Evolutionary conservation across 179 eudicot species (phyloP), one percentile per base, ranked within the genome.

Genomic region (Drosera spatulata): DNA sequence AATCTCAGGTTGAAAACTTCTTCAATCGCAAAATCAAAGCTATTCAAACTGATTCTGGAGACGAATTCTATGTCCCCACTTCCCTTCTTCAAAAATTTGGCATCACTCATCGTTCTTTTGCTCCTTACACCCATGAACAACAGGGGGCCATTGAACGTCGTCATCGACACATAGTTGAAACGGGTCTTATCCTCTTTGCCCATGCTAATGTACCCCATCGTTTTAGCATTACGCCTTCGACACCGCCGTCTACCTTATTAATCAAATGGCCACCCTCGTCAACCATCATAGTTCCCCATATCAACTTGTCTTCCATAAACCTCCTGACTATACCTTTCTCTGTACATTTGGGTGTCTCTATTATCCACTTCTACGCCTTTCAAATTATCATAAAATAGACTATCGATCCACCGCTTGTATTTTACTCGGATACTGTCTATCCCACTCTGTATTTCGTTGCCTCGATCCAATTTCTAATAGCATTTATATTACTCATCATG

Each of bases 231-330:
- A 51, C 2, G 39, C 46, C 51, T 39, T 41, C 41, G n/a, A 40
- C 41, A 62, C 38, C 40, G 65, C 49, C 6, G 58, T 42, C 42
- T 43, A 39, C 48, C 39, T 58, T 4, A 58, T 58, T 37, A 58
- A 41, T 42, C 47, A 37, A 42, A 22, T 58, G 13, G 48, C 61
- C 4, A 6, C n/a, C 5, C 6, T 3, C 5, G 33, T 22, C 33
- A 50, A 4, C 4, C 12, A 9, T 50, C 2, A 10, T n/a, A 5
- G 1, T 6, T 6, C 53, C 10, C 53, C 53, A 6, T 50, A 10
- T 14, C 11, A 50, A 2, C 7, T 52, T 5, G 10, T 54, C 40
- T 54, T 13, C 4, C 41, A 39, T 2, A 7, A 54, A 33, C 41
- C 33, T 10, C 10, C 39, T 4, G 10, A 4, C 38, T 37, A 54